Evolutionary conservation across 495 filamentous ascomycete genomes (phyloP).

Genomic region (Tuber aestivum): DNA sequence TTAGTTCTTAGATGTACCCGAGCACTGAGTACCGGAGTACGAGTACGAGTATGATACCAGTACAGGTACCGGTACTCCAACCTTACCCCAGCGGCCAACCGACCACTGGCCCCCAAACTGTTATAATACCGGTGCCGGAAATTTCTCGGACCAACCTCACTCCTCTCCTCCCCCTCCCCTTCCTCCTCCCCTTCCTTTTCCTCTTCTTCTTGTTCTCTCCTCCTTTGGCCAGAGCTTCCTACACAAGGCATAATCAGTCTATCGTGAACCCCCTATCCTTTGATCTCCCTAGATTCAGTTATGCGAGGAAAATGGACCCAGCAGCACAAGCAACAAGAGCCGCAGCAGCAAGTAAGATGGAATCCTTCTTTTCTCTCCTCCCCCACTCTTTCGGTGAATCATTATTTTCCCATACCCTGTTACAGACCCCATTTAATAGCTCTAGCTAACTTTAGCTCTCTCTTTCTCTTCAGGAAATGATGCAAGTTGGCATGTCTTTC

Average conservation of each 20-base stretch:
- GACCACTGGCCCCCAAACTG: not conserved
- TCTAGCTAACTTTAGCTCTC: slow-evolving; percentile 7
- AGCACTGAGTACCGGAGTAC: not conserved
- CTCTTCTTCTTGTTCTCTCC: not conserved
- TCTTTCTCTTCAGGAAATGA: slow-evolving; percentile 71
- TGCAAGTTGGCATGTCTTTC: slow-evolving; percentile 80
- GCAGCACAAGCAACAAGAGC: slow-evolving; percentile 31
- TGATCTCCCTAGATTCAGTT: not conserved
- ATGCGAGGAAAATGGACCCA: slow-evolving; percentile 38
- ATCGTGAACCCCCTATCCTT: not conserved
- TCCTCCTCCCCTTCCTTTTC: not conserved
- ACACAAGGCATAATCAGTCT: not conserved
- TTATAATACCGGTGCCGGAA: not conserved
- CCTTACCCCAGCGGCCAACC: not conserved
- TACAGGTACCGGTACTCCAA: not conserved
- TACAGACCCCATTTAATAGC: not conserved
- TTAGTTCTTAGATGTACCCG: not conserved
- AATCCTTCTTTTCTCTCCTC: slow-evolving; percentile 16
- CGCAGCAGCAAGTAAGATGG: slow-evolving; percentile 31
- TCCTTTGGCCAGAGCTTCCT: not conserved
- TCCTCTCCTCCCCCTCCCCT: not conserved
- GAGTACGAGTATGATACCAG: no score
- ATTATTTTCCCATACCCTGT: not conserved
- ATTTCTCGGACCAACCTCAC: not conserved
- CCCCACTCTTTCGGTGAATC: not conserved